Evolutionary conservation across 1,284 basidiomycete species (phyloP).

Genomic region (Apiotrichum sp.): DNA sequence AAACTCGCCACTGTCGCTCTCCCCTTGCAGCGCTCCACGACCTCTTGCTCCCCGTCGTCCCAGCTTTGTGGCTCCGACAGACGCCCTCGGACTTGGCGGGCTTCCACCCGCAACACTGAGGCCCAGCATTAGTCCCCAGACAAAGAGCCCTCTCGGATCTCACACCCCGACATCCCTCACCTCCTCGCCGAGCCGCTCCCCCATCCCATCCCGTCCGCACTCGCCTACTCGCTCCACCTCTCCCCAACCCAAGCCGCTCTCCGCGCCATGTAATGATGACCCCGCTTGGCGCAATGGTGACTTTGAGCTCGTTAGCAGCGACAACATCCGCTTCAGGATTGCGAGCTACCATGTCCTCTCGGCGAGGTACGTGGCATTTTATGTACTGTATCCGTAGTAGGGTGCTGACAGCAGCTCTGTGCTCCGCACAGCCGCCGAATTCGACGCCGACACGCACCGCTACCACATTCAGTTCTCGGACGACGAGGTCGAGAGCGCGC

Average conservation of each 20-base stretch:
- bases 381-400: too few species aligned
- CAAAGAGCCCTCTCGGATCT: too few species aligned
- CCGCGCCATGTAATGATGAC: background rate
- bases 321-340: constrained; percentile 7
- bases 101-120: too few species aligned
- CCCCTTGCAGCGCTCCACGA: too few species aligned
- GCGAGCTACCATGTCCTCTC: constrained; percentile 1
- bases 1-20: background rate
- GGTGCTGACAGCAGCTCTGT: constrained; percentile 1
- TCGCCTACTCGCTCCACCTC: background rate
- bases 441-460: background rate
- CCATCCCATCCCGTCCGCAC: background rate
- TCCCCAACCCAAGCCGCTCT: background rate
- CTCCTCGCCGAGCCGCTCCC: background rate
- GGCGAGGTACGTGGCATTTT: background rate
- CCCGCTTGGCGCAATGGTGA: constrained; percentile 5
- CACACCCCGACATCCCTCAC: too few species aligned
- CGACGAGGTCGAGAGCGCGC: constrained; percentile 9
- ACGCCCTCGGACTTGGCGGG: too few species aligned
- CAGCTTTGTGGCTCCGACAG: too few species aligned
- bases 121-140: too few species aligned
- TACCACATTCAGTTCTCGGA: constrained; percentile 5
- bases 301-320: constrained; percentile 7
- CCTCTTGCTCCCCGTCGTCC: too few species aligned
- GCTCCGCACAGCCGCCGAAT: constrained; percentile 1